A percentile compares a stretch with the other conserved stretches of the same genome.
Conservation (phyloP, 768 basidiomycete species). For the Leccinum arenicola region DNA sequence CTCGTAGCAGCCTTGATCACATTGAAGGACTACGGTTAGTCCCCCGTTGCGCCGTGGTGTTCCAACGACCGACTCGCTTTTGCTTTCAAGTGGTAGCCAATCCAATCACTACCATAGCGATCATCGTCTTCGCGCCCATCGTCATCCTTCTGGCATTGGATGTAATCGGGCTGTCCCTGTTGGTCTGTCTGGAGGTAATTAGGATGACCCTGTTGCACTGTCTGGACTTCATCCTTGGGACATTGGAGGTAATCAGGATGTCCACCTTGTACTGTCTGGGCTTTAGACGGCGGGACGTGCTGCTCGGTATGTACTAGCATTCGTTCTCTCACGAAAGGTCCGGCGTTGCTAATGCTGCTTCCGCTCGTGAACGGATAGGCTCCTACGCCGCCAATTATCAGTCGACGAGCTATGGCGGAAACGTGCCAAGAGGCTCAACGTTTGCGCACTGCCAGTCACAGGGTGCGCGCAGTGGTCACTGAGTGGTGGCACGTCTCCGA, state of each 20-base stretch:
- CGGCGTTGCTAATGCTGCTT: neutral
- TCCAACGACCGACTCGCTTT: neutral
- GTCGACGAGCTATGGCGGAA: slow-evolving; percentile 18
- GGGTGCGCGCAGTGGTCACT: neutral
- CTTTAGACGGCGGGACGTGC: neutral
- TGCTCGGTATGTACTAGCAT: slow-evolving; percentile 10
- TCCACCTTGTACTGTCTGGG: neutral
- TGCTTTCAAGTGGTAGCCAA: slow-evolving; percentile 8
- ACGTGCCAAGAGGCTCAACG: slow-evolving; percentile 7
- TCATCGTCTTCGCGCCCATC: slow-evolving; percentile 14
- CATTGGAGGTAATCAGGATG: neutral
- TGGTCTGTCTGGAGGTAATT: slow-evolving; percentile 1
- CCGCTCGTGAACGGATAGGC: neutral
- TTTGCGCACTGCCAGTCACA: slow-evolving; percentile 14
- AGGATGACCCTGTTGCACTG: neutral
- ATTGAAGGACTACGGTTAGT: slow-evolving; percentile 17
- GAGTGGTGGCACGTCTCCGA: neutral
- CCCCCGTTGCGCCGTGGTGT: neutral
- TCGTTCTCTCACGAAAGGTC: neutral
- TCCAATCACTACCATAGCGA: slow-evolving; percentile 8
- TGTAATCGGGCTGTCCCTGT: neutral
- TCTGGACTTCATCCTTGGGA: neutral
- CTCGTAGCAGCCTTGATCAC: slow-evolving; percentile 8
- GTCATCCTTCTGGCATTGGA: slow-evolving; percentile 2
- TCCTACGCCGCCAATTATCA: slow-evolving; percentile 21